Percentiles rank a stretch among this genome's conserved stretches.
Evolutionary conservation across 2,329 filamentous ascomycete genomes (phyloP).

Genomic region (Grosmannia penicillata): DNA sequence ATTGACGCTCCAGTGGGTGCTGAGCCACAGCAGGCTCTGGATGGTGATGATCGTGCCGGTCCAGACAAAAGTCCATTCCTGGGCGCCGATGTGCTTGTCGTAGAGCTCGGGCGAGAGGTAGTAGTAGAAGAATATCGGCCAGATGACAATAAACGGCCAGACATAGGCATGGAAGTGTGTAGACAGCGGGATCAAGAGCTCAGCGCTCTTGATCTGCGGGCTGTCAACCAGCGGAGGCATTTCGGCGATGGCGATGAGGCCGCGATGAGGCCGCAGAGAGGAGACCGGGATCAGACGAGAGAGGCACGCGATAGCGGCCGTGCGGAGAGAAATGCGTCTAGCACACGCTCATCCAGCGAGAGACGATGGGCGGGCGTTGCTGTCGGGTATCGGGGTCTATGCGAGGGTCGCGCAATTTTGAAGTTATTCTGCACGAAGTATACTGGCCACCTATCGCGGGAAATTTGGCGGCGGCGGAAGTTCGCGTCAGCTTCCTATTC

Average conservation of each 20-base stretch:
- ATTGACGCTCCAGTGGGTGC: conserved; percentile 94
- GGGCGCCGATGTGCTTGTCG: conserved; percentile 78
- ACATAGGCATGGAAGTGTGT: conserved; percentile 73
- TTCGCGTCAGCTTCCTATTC: conserved; percentile 6
- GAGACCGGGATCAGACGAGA: neutral
- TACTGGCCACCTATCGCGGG: too few relatives aligned
- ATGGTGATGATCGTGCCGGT: conserved; percentile 72
- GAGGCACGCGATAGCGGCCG: conserved; percentile 1
- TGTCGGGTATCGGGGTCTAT: too few relatives aligned
- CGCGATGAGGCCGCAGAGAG: neutral
- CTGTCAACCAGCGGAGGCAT: conserved; percentile 66
- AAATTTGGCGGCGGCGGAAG: neutral
- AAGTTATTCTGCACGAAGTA: too few relatives aligned
- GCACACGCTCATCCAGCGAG: too few relatives aligned
- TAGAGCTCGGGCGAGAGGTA: conserved; percentile 77
- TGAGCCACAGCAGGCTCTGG: conserved; percentile 84
- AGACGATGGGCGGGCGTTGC: too few relatives aligned
- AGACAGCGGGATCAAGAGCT: conserved; percentile 76
- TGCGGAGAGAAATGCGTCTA: too few relatives aligned
- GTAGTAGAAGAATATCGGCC: conserved; percentile 81
- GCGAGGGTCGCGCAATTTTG: neutral
- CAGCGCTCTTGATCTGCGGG: conserved; percentile 73
- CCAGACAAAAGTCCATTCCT: conserved; percentile 98
- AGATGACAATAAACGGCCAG: conserved; percentile 83
- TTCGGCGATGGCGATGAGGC: neutral